A percentile compares a stretch with the other conserved stretches of the same genome.
phyloP scores from a whole-genome alignment of 2,329 filamentous ascomycete species.

The Phyllosticta paracitricarpa region DNA sequence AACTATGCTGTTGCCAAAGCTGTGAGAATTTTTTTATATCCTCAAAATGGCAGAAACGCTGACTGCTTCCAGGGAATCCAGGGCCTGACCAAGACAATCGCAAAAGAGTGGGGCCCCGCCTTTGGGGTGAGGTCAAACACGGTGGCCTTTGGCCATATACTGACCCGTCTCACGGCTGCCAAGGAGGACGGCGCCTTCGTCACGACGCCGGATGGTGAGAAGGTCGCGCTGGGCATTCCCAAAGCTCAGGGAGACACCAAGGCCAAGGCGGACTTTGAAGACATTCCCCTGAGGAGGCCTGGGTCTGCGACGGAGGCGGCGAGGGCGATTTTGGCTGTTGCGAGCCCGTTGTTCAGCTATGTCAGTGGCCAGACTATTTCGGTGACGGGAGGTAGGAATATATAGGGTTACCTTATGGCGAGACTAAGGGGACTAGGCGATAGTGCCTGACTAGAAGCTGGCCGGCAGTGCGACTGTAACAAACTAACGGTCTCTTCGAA shows the following conservation, averaged over 20 bases:
- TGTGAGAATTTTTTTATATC: slow-evolving; percentile 21
- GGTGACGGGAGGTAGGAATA: slow-evolving; percentile 66
- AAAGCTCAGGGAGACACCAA: slow-evolving; percentile 28
- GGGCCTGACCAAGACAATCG: slow-evolving; percentile 79
- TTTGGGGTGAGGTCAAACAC: slow-evolving; percentile 80
- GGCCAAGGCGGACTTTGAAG: slow-evolving; percentile 36
- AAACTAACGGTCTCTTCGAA: background rate
- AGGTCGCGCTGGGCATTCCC: slow-evolving; percentile 33
- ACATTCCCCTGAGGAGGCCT: slow-evolving; percentile 70
- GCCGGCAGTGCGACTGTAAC: no score
- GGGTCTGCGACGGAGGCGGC: slow-evolving; percentile 76
- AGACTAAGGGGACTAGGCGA: no score
- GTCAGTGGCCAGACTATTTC: slow-evolving; percentile 80
- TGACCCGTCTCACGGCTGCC: slow-evolving; percentile 68
- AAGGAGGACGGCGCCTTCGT: slow-evolving; percentile 80
- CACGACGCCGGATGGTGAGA: slow-evolving; percentile 59
- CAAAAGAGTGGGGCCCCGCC: slow-evolving; percentile 77
- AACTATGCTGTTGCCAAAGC: slow-evolving; percentile 85
- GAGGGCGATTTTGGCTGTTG: slow-evolving; percentile 64
- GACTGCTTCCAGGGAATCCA: slow-evolving; percentile 41
- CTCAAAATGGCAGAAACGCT: no score
- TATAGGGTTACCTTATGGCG: slow-evolving; percentile 35
- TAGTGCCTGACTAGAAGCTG: background rate
- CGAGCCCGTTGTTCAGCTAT: slow-evolving; percentile 74
- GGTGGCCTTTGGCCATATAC: slow-evolving; percentile 73